Conservation (phyloP, 1,284 basidiomycete genomes). For the Ustilago xerochloae region DNA sequence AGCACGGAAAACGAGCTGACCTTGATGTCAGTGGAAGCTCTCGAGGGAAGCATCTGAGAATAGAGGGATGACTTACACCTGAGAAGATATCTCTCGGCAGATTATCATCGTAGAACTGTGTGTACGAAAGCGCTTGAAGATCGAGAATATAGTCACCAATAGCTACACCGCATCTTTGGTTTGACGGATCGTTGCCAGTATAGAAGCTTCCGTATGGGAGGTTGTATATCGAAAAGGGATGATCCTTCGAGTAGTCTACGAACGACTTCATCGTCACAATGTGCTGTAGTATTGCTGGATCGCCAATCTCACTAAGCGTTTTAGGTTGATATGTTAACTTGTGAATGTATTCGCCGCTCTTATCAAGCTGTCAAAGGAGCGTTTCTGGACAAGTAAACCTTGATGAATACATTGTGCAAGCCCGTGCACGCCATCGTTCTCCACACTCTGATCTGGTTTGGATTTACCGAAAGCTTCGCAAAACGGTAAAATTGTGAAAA, state of each 20-base stretch:
- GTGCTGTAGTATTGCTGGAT: no score
- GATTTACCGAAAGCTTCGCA: no score
- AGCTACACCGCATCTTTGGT: slow-evolving; percentile 33
- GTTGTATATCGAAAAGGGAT: slow-evolving; percentile 53
- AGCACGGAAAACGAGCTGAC: background rate
- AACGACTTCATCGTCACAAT: slow-evolving; percentile 17
- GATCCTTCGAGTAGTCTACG: slow-evolving; percentile 16
- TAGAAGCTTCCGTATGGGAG: slow-evolving; percentile 54
- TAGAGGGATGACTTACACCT: background rate
- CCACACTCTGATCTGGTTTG: no score
- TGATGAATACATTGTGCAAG: no score
- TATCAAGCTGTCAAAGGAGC: no score
- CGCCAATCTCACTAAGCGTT: no score
- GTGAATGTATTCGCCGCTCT: no score
- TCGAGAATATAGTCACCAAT: slow-evolving; percentile 52
- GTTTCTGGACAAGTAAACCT: no score
- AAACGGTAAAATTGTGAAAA: no score
- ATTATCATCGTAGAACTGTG: background rate
- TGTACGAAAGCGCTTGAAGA: slow-evolving; percentile 28
- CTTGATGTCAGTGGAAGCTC: background rate
- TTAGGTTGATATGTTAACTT: no score
- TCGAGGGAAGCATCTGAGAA: background rate
- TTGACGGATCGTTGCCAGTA: background rate
- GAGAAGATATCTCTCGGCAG: background rate
- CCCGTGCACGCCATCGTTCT: no score